Evolutionary conservation across 1,284 basidiomycete species (phyloP).

Genomic region (Schizopora paradoxa): DNA sequence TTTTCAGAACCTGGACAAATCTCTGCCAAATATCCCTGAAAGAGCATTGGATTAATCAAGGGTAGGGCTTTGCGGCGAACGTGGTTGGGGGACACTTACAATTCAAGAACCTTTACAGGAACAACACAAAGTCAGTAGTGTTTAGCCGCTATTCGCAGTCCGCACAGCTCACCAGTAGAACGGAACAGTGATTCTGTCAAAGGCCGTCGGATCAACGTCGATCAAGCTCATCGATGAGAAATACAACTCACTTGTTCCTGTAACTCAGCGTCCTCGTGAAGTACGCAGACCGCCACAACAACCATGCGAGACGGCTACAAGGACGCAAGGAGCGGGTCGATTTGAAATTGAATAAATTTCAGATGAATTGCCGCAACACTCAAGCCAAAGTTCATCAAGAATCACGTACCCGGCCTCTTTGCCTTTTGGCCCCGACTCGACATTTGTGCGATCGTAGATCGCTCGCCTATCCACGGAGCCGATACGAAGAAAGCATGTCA

Average conservation of each 20-base stretch:
- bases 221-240: neutral
- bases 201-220: too few relatives aligned
- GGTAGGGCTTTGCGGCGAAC: too few relatives aligned
- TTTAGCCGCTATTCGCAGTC: constrained; percentile 19
- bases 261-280: constrained; percentile 73
- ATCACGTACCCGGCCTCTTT: constrained; percentile 53
- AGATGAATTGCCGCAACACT: constrained; percentile 11
- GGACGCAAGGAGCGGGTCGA: constrained; percentile 17
- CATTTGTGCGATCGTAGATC: constrained; percentile 60
- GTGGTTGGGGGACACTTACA: too few relatives aligned
- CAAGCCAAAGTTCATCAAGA: constrained; percentile 11
- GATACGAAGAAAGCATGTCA: constrained; percentile 7
- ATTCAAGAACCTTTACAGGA: constrained; percentile 45
- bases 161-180: constrained; percentile 58
- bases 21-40: constrained; percentile 73
- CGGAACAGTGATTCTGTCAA: constrained; percentile 59
- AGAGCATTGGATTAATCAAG: too few relatives aligned
- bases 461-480: constrained; percentile 76
- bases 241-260: constrained; percentile 58
- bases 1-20: constrained; percentile 68
- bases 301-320: constrained; percentile 56
- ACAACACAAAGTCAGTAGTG: constrained; percentile 3
- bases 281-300: constrained; percentile 77
- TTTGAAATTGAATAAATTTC: constrained; percentile 15
- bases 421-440: constrained; percentile 49